Evolutionary conservation across 2,329 filamentous ascomycete species (phyloP).

Genomic region (Trichoderma endophyticum): DNA sequence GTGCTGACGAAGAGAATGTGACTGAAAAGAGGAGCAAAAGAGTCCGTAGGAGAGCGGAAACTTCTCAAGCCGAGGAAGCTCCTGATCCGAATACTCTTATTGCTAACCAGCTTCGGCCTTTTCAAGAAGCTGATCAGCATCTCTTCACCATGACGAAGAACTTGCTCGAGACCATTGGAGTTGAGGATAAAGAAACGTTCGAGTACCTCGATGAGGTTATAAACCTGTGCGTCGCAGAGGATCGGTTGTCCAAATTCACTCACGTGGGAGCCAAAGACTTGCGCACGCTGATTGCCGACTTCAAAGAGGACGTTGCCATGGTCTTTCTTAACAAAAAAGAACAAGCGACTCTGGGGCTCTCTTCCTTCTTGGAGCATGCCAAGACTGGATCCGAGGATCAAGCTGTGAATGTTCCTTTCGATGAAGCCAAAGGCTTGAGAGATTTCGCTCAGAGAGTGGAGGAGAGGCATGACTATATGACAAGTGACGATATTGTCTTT

Average conservation of each 20-base stretch:
- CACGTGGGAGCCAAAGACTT: slow-evolving; percentile 49
- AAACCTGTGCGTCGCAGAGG: slow-evolving; percentile 50
- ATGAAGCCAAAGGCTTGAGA: slow-evolving; percentile 51
- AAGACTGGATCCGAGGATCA: slow-evolving; percentile 54
- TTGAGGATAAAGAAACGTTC: slow-evolving; percentile 48
- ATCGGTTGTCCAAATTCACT: slow-evolving; percentile 48
- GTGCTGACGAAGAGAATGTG: slow-evolving; percentile 53
- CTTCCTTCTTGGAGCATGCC: slow-evolving; percentile 62
- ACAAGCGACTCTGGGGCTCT: slow-evolving; percentile 50
- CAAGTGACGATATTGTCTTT: slow-evolving; percentile 55
- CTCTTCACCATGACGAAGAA: slow-evolving; percentile 55
- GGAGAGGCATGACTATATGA: slow-evolving; percentile 44
- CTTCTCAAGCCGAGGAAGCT: slow-evolving; percentile 52
- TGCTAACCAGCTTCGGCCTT: slow-evolving; percentile 54
- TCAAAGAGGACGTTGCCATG: slow-evolving; percentile 52
- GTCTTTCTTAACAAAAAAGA: slow-evolving; percentile 54
- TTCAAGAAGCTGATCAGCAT: slow-evolving; percentile 54
- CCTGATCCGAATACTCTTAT: slow-evolving; percentile 51
- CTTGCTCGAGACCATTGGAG: slow-evolving; percentile 53
- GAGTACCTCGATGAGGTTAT: slow-evolving; percentile 48
- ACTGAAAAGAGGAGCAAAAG: slow-evolving; percentile 64
- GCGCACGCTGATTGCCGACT: slow-evolving; percentile 46
- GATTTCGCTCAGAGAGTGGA: slow-evolving; percentile 51
- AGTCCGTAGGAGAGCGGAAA: slow-evolving; percentile 51
- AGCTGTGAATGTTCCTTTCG: slow-evolving; percentile 46